Conservation (phyloP, 169 alveolate genomes). For the Prorocentrum cordatum region DNA sequence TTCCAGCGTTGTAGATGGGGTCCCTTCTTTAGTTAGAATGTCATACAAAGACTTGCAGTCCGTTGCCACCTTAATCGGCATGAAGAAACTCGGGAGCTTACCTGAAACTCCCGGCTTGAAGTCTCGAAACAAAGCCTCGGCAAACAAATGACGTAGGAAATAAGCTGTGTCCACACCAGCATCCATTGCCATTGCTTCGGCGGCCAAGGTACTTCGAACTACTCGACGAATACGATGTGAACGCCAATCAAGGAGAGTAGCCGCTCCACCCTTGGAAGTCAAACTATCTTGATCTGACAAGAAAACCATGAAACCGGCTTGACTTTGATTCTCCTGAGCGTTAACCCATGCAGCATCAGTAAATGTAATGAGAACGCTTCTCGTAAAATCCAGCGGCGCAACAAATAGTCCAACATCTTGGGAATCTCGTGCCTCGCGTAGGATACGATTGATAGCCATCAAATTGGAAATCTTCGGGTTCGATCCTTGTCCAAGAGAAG, state of each 20-base stretch:
- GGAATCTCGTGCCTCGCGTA: neutral
- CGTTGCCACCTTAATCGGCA: neutral
- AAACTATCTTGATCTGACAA: neutral
- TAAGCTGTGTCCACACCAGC: neutral
- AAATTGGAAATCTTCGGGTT: neutral
- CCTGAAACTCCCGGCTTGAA: neutral
- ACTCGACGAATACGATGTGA: neutral
- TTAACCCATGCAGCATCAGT: neutral
- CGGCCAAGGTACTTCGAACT: slow-evolving; percentile 7
- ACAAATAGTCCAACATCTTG: neutral
- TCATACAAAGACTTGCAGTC: neutral
- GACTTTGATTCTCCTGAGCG: neutral
- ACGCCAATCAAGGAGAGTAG: neutral
- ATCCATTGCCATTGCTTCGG: slow-evolving; percentile 3
- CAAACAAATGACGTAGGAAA: neutral
- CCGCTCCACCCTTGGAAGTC: neutral
- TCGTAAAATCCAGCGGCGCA: neutral
- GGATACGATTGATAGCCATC: neutral
- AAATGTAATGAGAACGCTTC: neutral
- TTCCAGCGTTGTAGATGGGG: neutral
- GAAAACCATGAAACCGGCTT: neutral
- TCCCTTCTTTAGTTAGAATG: neutral
- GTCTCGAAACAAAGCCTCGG: neutral
- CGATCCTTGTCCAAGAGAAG: neutral
- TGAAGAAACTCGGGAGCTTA: neutral